A percentile compares a stretch with the other conserved stretches of the same genome.
Conservation (phyloP, 345 rosid species). For the Draba incana region DNA sequence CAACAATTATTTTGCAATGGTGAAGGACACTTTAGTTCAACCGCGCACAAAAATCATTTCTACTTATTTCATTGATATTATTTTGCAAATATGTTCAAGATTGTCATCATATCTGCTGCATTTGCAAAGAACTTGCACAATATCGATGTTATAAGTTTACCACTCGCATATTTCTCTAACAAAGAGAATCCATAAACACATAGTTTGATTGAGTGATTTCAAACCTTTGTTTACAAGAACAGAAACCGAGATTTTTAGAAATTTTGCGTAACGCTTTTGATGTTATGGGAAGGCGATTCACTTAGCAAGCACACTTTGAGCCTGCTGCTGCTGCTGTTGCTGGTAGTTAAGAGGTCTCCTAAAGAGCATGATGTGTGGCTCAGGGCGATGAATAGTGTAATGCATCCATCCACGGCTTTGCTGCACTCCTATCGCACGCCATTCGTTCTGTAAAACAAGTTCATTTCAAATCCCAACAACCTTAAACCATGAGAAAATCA, state of each 20-base stretch:
- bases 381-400: conserved; percentile 96
- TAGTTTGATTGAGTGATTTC: no score
- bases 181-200: not conserved
- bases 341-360: conserved; percentile 83
- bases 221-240: no score
- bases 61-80: no score
- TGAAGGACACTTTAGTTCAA: no score
- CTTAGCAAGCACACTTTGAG: conserved; percentile 56
- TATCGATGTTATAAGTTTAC: not conserved
- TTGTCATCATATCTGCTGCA: no score
- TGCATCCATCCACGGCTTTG: conserved; percentile 99
- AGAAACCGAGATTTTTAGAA: no score
- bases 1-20: no score
- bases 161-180: not conserved
- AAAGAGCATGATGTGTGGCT: conserved; percentile 99
- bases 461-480: no score
- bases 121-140: not conserved
- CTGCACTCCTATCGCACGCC: conserved; percentile 96
- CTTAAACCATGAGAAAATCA: no score
- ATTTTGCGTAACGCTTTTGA: no score
- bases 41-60: no score
- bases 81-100: no score
- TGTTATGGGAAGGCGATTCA: conserved; percentile 1
- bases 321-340: conserved; percentile 72
- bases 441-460: conserved; percentile 53